phyloP scores from a whole-genome alignment of 257 asterid species.

The Gentiana straminea region DNA sequence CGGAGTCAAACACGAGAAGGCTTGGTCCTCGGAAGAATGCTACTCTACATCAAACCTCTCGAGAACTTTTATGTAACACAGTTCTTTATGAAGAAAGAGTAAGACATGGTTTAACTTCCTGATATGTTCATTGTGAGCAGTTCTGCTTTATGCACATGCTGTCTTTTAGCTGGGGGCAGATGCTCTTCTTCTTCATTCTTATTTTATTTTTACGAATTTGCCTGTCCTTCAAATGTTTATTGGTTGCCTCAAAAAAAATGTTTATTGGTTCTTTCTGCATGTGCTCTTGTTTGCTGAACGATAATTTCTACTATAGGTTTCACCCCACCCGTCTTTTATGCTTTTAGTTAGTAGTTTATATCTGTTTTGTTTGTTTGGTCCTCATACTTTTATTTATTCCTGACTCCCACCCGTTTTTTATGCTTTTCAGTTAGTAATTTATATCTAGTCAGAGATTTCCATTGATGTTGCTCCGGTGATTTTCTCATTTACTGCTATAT shows the following conservation, averaged over 20 bases:
- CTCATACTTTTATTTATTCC: neutral
- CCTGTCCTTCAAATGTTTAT: neutral
- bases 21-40: constrained; percentile 29
- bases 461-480: constrained; percentile 1
- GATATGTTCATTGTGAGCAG: too few species aligned
- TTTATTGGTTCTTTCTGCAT: too few species aligned
- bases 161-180: too few species aligned
- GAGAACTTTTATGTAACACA: constrained; percentile 55
- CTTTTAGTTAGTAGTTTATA: too few species aligned
- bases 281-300: too few species aligned
- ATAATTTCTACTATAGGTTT: too few species aligned
- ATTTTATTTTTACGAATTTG: neutral
- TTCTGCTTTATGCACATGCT: too few species aligned
- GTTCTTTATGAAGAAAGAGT: constrained; percentile 64
- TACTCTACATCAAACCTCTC: constrained; percentile 40
- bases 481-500: constrained; percentile 31
- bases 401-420: neutral
- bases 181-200: too few species aligned
- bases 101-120: constrained; percentile 17
- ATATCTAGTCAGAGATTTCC: constrained; percentile 1
- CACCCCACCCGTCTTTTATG: too few species aligned
- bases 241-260: too few species aligned
- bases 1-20: constrained; percentile 15
- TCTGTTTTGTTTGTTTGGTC: neutral
- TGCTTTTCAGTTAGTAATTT: neutral